Evolutionary conservation across 1,284 basidiomycete species (phyloP), one percentile per base, ranked within the genome.

Genomic region (Waitea zeae): DNA sequence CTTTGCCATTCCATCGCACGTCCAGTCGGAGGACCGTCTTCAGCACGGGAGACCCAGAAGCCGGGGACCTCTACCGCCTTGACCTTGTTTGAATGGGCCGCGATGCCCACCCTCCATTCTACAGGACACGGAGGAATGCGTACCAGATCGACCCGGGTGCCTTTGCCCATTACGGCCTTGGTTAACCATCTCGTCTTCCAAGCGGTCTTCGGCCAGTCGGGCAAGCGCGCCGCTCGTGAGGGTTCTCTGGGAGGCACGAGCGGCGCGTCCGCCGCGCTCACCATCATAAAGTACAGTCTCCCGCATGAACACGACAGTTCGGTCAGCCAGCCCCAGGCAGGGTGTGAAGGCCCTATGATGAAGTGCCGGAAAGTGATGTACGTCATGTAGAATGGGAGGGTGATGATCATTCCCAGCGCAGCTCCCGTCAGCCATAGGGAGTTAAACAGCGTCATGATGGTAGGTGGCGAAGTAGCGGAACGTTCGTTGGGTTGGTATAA

Each of bases 21-120:
- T 11, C 14, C 29, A 9, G 5, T 17, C 20, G 13, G 13, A 3
- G 15, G 18, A 13, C 20, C 29, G 26, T 14, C 28, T 12, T 36
- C 34, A 13, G 27, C 19, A 9, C 29, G 14, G 7, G 5, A 17
- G 12, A 36, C 29, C 35, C 35, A 36, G 28, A 36, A 36, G 4
- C 27, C 35, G 5, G 35, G 35, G 5, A 36, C 35, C 12, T 36
- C 35, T n/a, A 36, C 29, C 17, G 17, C 17, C 19, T 22, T 36
- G 28, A 31, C 30, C 13, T 26, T n/a, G 22, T 26, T n/a, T n/a
- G 15, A 19, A 14, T 17, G 12, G 12, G n/a, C 12, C 19, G 35
- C 27, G 17, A 31, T 17, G 7, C 35, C 29, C 19, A 14, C 27
- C 11, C 13, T 17, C 27, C 7, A 26, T n/a, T n/a, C n/a, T n/a